Evolutionary conservation across 2,329 filamentous ascomycete genomes (phyloP), one percentile per base, ranked within the genome.

Genomic region (Alternaria viburni): DNA sequence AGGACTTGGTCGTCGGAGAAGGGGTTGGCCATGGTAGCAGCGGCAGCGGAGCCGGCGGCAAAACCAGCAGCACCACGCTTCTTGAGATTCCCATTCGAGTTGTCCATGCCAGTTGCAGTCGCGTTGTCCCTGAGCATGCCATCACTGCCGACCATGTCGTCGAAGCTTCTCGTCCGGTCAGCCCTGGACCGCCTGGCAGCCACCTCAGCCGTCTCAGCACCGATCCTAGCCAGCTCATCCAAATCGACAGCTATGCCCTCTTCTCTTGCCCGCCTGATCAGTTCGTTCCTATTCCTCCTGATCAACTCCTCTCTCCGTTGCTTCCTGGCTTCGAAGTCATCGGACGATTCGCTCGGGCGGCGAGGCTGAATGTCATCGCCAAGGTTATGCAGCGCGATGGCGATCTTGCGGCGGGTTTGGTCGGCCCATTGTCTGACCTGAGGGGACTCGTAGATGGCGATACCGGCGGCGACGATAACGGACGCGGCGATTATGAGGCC

Each of bases 371-470:
- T 83, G 55, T 89, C 87, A 74, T 90, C 86, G 52, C 87, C 87
- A 11, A 89, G 82, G 41, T 83, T 85, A 70, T 89, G 84, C 30
- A 90, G 77, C 13, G 87, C 84, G 62, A 88, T 76, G 19, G 86
- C 87, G 65, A 90, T 85, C 76, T 87, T 89, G 60, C 86, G 86
- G 49, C 88, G 86, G 59, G 86, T 87, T 59, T 86, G 83, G 60
- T 88, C 83, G 57, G 90, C 79, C 88, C 88, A 90, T 83, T 85
- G 82, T 76, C 87, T 83, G 62, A 90, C 83, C 73, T 89, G 85
- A 1, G 88, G 88, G 44, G 86, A 89, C 75, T 90, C 86, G 77
- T 89, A 89, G 49, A 89, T 84, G 56, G 88, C 88, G 54, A 89
- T 84, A 12, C 87, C 86, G 17, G 88, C 87, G 64, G 88, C 88